phyloP scores from a whole-genome alignment of 257 asterid species.

The Nicotiana undulata region DNA sequence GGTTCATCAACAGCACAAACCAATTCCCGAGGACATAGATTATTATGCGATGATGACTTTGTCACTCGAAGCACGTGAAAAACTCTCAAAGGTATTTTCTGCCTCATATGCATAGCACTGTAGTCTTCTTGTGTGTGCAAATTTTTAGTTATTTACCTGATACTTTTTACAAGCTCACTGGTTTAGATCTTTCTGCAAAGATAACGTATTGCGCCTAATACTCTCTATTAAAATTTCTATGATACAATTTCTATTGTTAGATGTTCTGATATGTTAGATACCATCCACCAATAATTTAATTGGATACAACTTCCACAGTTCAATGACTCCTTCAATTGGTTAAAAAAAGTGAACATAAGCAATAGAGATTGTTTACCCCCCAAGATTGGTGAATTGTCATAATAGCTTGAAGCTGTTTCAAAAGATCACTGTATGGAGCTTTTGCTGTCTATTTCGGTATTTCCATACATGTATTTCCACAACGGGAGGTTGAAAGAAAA shows the following conservation, averaged over 20 bases:
- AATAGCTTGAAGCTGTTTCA: too few relatives aligned
- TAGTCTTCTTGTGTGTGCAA: not conserved
- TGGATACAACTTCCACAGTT: not conserved
- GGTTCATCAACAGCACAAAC: constrained; percentile 77
- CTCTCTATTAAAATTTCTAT: not conserved
- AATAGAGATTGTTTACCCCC: too few relatives aligned
- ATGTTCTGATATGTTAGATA: not conserved
- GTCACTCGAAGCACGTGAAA: constrained; percentile 92
- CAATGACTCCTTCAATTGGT: too few relatives aligned
- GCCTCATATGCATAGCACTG: not conserved
- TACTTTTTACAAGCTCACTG: not conserved
- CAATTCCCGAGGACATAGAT: constrained; percentile 71
- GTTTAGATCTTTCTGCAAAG: not conserved
- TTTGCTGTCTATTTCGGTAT: too few relatives aligned
- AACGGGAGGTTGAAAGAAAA: too few relatives aligned
- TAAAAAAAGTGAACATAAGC: too few relatives aligned
- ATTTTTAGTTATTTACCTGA: not conserved
- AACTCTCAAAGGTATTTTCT: constrained; percentile 72
- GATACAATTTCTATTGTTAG: not conserved
- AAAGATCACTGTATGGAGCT: too few relatives aligned
- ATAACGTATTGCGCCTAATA: not conserved
- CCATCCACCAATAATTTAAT: not conserved
- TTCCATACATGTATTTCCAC: too few relatives aligned
- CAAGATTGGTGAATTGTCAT: too few relatives aligned
- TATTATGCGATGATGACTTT: constrained; percentile 68